Conservation (phyloP, 306 rosid genomes). For the Lathyrus tuberosus region DNA sequence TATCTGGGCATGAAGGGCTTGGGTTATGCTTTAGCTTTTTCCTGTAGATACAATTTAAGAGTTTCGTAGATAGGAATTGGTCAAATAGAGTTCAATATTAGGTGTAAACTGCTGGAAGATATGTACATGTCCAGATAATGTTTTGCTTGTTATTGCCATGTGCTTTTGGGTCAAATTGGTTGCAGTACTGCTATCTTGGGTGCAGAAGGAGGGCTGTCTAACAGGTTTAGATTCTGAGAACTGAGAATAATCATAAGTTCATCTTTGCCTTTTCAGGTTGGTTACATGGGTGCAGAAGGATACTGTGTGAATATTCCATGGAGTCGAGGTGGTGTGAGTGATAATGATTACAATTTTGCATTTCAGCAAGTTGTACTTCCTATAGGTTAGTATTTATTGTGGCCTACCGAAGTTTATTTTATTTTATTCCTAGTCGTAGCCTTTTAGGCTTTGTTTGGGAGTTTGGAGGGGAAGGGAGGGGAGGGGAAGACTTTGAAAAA, state of each 20-base stretch:
- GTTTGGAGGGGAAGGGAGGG: too few species aligned
- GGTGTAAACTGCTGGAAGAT: slow-evolving; percentile 10
- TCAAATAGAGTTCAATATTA: background rate
- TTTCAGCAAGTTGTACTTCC: slow-evolving; percentile 92
- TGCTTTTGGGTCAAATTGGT: slow-evolving; percentile 22
- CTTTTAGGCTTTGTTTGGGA: too few species aligned
- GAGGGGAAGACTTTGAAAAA: too few species aligned
- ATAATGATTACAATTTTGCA: slow-evolving; percentile 87
- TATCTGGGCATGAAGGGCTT: background rate
- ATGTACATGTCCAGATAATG: background rate
- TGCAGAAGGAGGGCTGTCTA: slow-evolving; percentile 4
- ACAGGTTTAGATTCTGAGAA: slow-evolving; percentile 34
- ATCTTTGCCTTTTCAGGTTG: slow-evolving; percentile 65
- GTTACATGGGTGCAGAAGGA: slow-evolving; percentile 95
- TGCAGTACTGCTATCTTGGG: background rate
- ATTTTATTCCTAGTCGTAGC: slow-evolving; percentile 15
- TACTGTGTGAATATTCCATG: slow-evolving; percentile 95
- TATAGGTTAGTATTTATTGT: slow-evolving; percentile 63
- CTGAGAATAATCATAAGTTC: slow-evolving; percentile 30
- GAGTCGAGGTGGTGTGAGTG: slow-evolving; percentile 90
- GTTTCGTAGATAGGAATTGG: slow-evolving; percentile 13
- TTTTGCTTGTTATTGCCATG: slow-evolving; percentile 18
- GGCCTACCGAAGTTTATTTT: slow-evolving; percentile 5
- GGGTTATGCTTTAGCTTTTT: slow-evolving; percentile 13
- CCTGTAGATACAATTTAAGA: slow-evolving; percentile 26